Conservation (phyloP, 2,329 filamentous ascomycete genomes). For the Pleochaeta shiraiana region DNA sequence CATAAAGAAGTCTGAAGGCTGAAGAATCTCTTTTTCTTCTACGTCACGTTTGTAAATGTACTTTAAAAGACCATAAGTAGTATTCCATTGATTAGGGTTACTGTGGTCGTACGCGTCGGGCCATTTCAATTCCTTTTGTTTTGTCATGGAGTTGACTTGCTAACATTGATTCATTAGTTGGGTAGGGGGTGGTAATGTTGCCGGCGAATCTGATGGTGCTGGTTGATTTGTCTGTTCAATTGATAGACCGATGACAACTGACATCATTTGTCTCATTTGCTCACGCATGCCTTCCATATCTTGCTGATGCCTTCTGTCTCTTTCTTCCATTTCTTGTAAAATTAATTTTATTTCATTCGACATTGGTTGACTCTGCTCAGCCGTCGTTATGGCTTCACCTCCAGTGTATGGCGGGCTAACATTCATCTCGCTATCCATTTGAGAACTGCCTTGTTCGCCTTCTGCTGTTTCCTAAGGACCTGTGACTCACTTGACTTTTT, state of each 20-base stretch:
- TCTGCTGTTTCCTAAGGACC: too few relatives aligned
- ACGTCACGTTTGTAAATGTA: neutral
- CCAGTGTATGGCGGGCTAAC: too few relatives aligned
- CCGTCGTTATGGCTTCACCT: too few relatives aligned
- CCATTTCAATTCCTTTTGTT: neutral
- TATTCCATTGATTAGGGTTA: neutral
- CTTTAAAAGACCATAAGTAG: neutral
- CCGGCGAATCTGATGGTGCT: neutral
- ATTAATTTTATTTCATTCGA: neutral
- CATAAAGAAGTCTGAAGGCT: neutral
- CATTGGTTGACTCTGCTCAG: too few relatives aligned
- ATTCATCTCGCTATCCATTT: too few relatives aligned
- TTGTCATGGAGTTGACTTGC: neutral
- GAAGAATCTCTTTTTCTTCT: neutral
- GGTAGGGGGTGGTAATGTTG: neutral
- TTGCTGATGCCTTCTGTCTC: neutral
- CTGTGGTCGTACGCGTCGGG: neutral
- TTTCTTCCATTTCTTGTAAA: neutral
- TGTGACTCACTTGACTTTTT: too few relatives aligned
- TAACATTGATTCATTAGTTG: neutral
- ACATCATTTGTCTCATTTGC: neutral
- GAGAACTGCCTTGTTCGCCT: too few relatives aligned
- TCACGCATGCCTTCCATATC: neutral
- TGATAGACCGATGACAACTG: neutral
- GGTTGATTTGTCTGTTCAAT: neutral